Conservation (phyloP, 1,139 yeast species). For the Williopsis jadinii region DNA sequence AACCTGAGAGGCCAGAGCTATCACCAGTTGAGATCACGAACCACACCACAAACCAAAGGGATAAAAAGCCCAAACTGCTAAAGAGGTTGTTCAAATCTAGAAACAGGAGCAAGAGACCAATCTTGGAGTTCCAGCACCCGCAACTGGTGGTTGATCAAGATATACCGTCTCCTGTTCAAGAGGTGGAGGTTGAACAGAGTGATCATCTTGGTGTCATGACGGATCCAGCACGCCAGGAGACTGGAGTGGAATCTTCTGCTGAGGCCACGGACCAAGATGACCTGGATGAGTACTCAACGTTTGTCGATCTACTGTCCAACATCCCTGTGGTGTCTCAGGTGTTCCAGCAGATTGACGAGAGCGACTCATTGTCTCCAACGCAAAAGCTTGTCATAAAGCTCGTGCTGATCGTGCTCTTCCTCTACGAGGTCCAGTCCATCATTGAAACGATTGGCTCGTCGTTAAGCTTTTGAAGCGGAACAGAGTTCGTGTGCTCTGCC, state of each 20-base stretch:
- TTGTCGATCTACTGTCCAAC: constrained; percentile 6
- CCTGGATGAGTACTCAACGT: not conserved
- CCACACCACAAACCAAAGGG: not conserved
- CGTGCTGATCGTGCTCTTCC: constrained; percentile 11
- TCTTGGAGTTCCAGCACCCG: not conserved
- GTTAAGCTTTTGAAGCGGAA: too few relatives aligned
- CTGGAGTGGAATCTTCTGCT: not conserved
- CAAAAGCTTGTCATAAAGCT: constrained; percentile 12
- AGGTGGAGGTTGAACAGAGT: not conserved
- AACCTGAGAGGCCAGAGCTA: not conserved
- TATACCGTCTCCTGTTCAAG: not conserved
- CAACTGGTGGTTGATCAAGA: not conserved
- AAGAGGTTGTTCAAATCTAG: constrained; percentile 1
- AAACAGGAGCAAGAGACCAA: not conserved
- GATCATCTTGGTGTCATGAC: too few relatives aligned
- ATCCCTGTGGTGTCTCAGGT: constrained; percentile 13
- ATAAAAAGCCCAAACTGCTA: not conserved
- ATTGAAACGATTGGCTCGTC: constrained; percentile 3
- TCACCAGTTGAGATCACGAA: not conserved
- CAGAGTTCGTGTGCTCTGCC: too few relatives aligned
- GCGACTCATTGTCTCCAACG: constrained; percentile 5
- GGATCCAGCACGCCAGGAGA: not conserved
- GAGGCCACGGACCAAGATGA: not conserved
- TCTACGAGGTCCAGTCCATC: constrained; percentile 16
- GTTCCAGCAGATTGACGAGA: constrained; percentile 13